Evolutionary conservation across 2,329 filamentous ascomycete species (phyloP).

Genomic region (Mycogone perniciosa): DNA sequence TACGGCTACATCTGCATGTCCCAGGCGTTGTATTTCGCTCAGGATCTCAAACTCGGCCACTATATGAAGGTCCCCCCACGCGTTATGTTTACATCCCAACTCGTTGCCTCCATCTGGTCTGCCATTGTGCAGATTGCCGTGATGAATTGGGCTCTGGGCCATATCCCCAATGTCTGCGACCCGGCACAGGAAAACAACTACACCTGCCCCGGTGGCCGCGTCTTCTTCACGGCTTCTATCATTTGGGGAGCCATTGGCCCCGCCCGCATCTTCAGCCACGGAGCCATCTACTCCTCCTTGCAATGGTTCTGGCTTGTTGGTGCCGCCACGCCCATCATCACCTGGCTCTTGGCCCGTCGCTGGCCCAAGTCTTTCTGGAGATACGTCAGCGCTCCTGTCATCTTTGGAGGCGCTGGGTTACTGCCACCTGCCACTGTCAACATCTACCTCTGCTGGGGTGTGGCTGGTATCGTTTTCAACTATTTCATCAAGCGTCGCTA

Average conservation of each 20-base stretch:
- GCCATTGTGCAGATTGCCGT: constrained; percentile 57
- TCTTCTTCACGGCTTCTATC: constrained; percentile 62
- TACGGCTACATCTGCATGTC: constrained; percentile 65
- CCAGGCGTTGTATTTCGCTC: constrained; percentile 58
- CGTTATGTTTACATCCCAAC: constrained; percentile 55
- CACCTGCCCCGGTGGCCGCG: constrained; percentile 47
- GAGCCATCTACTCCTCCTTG: constrained; percentile 55
- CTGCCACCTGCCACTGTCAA: constrained; percentile 65
- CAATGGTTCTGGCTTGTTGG: constrained; percentile 69
- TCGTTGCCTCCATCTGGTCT: constrained; percentile 54
- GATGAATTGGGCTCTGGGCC: constrained; percentile 58
- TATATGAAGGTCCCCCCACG: constrained; percentile 62
- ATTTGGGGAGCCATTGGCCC: constrained; percentile 72
- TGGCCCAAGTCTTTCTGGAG: constrained; percentile 57
- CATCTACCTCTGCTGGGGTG: constrained; percentile 65
- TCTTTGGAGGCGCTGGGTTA: constrained; percentile 58
- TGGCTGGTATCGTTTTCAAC: constrained; percentile 63
- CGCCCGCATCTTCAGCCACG: constrained; percentile 58
- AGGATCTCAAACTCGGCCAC: constrained; percentile 62
- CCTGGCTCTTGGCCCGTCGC: constrained; percentile 55
- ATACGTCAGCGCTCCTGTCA: constrained; percentile 61
- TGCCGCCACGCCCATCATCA: constrained; percentile 53
- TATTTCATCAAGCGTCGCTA: constrained; percentile 58
- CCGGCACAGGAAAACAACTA: constrained; percentile 48
- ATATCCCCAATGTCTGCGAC: constrained; percentile 57